These are phyloP conservation scores for Sporobolus alterniflorus DNA, from an alignment of 202 grass and related monocot species.

Conservation along the genomic window DNA sequence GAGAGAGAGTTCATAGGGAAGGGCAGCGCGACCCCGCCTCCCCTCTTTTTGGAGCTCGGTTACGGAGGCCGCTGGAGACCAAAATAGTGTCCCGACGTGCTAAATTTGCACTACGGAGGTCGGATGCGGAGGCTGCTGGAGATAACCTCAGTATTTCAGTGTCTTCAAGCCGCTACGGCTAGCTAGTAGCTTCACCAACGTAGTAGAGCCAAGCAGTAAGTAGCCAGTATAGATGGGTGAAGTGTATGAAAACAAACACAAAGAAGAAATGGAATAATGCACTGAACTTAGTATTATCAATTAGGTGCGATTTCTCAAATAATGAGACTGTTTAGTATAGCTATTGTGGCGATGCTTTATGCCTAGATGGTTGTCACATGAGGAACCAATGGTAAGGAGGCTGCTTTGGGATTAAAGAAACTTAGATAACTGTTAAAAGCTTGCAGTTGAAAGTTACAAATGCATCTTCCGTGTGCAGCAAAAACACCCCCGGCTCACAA, in stretches of 20 bases:
- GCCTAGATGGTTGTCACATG: slow-evolving; percentile 40
- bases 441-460: slow-evolving; percentile 46
- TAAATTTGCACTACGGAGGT: no score
- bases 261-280: slow-evolving; percentile 22
- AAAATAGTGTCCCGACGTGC: no score
- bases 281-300: background rate
- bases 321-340: background rate
- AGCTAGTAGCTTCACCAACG: slow-evolving; percentile 18
- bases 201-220: slow-evolving; percentile 25
- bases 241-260: background rate
- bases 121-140: no score
- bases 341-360: slow-evolving; percentile 38
- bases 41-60: no score
- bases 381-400: slow-evolving; percentile 23
- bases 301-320: background rate
- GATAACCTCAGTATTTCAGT: slow-evolving; percentile 43
- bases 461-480: slow-evolving; percentile 42
- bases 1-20: no score
- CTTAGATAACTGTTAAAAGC: slow-evolving; percentile 38
- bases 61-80: no score
- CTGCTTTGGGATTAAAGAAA: slow-evolving; percentile 43
- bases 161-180: slow-evolving; percentile 20
- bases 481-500: slow-evolving; percentile 35
- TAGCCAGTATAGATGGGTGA: slow-evolving; percentile 25
- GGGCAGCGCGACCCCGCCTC: no score